Conservation (phyloP, 2,329 filamentous ascomycete genomes). For the Lizonia empirigonia region DNA sequence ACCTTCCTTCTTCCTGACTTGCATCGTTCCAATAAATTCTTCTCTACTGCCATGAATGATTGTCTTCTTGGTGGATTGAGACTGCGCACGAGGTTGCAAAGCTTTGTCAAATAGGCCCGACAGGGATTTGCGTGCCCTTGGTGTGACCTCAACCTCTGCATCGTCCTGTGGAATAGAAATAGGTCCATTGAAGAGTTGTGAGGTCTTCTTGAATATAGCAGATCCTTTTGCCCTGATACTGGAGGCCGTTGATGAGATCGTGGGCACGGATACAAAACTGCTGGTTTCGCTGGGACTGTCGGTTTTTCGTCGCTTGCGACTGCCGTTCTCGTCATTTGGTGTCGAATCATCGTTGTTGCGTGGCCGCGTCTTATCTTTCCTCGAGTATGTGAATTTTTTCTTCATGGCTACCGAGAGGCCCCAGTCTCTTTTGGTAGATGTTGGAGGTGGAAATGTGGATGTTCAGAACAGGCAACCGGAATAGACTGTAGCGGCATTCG, state of each 20-base stretch:
- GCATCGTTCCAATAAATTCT: conserved; percentile 21
- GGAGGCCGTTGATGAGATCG: conserved; percentile 13
- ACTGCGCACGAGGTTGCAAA: conserved; percentile 12
- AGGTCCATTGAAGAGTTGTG: conserved; percentile 22
- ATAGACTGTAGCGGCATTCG: conserved; percentile 13
- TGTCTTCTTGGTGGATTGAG: conserved; percentile 6
- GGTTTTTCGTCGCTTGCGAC: conserved; percentile 24
- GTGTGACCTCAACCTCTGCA: conserved; percentile 10
- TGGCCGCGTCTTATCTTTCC: conserved; percentile 19
- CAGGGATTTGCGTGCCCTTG: conserved; percentile 6
- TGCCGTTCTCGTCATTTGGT: conserved; percentile 15
- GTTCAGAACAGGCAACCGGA: not conserved
- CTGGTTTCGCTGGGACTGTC: conserved; percentile 17
- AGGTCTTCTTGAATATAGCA: conserved; percentile 17
- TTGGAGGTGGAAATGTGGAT: conserved; percentile 14
- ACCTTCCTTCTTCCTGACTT: conserved; percentile 10
- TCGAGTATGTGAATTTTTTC: conserved; percentile 29
- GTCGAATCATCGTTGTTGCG: conserved; percentile 13
- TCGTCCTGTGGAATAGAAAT: conserved; percentile 25
- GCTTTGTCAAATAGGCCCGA: conserved; percentile 25
- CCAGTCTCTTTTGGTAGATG: conserved; percentile 13
- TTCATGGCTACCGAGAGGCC: conserved; percentile 17
- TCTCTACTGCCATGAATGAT: conserved; percentile 20
- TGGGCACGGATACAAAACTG: conserved; percentile 7
- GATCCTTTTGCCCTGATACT: conserved; percentile 9